Evolutionary conservation across 2,329 filamentous ascomycete species (phyloP).

Genomic region (Claviceps monticola): DNA sequence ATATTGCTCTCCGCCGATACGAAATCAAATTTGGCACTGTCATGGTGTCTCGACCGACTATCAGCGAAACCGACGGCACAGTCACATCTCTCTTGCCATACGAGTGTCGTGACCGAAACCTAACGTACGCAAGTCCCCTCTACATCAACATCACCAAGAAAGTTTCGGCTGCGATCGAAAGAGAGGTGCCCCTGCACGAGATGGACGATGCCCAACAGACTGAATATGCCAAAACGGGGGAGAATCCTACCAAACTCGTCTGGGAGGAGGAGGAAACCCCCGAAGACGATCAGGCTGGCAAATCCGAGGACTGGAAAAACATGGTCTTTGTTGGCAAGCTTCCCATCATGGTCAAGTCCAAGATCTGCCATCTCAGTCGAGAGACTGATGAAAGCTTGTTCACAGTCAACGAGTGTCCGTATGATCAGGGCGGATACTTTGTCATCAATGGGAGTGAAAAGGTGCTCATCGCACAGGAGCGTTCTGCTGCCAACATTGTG

Average conservation of each 20-base stretch:
- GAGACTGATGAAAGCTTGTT: conserved; percentile 79
- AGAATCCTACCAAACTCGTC: conserved; percentile 41
- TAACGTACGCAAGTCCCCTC: conserved; percentile 87
- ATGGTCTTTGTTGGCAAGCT: conserved; percentile 89
- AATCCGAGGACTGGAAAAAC: conserved; percentile 45
- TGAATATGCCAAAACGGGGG: conserved; percentile 39
- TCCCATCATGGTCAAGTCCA: conserved; percentile 95
- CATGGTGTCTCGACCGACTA: conserved; percentile 75
- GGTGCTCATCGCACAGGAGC: conserved; percentile 93
- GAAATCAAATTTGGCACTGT: conserved; percentile 90
- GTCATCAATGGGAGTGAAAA: conserved; percentile 99
- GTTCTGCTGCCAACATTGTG: conserved; percentile 94
- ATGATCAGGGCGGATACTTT: conserved; percentile 97
- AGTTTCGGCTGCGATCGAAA: conserved; percentile 70
- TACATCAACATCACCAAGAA: conserved; percentile 82
- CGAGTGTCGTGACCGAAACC: conserved; percentile 86
- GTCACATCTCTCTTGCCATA: conserved; percentile 80
- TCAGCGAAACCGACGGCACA: conserved; percentile 84
- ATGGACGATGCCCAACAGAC: conserved; percentile 51
- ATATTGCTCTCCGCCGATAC: conserved; percentile 78
- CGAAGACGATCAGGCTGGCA: conserved; percentile 36
- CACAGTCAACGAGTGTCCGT: conserved; percentile 88
- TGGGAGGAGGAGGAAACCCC: conserved; percentile 47
- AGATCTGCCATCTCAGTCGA: conserved; percentile 79
- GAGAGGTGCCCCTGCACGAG: conserved; percentile 50